Base-by-base conservation (phyloP, 1,284 basidiomycete species). In the Boletus putidus region DNA sequence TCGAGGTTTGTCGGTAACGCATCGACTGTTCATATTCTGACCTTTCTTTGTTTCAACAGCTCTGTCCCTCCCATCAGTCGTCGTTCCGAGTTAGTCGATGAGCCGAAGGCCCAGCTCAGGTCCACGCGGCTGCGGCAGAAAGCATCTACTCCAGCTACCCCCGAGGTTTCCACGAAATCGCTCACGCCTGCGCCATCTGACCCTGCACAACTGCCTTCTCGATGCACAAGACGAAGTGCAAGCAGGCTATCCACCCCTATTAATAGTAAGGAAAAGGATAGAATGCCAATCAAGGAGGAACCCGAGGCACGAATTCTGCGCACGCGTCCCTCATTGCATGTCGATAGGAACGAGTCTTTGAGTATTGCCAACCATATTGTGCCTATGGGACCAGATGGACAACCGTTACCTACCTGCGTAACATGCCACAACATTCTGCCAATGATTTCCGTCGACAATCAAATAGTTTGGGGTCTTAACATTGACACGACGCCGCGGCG, bases 401-500 rank as follows among this genome's bases (percentile, higher is more conserved):
- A 79, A 66, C 77, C 76, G 21, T 70, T 90, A 45, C 88, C 88
- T 52, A 81, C 75, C 12, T 90, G 88, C 65, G 74, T 78, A 66
- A 90, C 86, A 37, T 91, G 88, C 72, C 75, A 73, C 52, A 88
- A 83, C 66, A 76, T 90, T 45, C 70, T 91, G 60, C 88, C 88
- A 7, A 80, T 90, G 58, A 90, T 90, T 62, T 82, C 85, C 53
- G 84, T 91, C 27, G 86, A 89, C 71, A 81, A 80, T 29, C 77
- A 85, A 69, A 80, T 90, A 33, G 85, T 91, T 25, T 91, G 87
- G 87, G 88, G 88, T 15, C 76, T 85, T 42, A 78, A 77, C 44
- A 52, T 79, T 40, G 79, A 85, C 63, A 78, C 73, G 58, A 74
- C 79, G 45, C 74, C 70, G 9, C 73, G 71, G 60, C 52, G 78